Evolutionary conservation across 257 asterid genomes (phyloP), one percentile per base, ranked within the genome.

Genomic region (Solanum chmielewskii): DNA sequence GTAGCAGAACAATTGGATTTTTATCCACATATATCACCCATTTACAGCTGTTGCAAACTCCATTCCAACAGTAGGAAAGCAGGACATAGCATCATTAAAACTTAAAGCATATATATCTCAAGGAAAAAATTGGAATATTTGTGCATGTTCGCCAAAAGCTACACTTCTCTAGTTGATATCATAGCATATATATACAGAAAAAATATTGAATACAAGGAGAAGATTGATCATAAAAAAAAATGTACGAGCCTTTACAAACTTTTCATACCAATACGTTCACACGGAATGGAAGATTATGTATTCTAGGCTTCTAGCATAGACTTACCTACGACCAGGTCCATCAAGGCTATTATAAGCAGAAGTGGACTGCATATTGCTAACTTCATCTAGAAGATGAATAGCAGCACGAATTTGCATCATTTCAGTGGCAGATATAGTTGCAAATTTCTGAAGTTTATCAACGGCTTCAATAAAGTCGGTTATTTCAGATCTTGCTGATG

Each of bases 341-440:
- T 97, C 99, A 89, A 97, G 98, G 90, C 99, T 93, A 90, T 92
- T 95, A 93, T 93, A 95, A 86, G 95, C 96, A 91, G 99, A 97
- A 86, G 89, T 87, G 70, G 92, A 88, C 49, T 91, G 89, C 25
- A 93, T 92, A 88, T 90, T 87, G 85, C 93, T 91, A 84, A 95
- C 93, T 90, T 97, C 99, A 90, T 91, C 93, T 56, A 97, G 91
- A 89, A 97, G 93, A 90, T 92, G 92, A 86, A 94, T 87, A 78
- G 96, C 91, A 60, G 99, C 94, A 88, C 89, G 92, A 86, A 94
- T 90, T 91, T 97, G 98, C 95, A 93, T 89, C 95, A 93, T 94
- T 86, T 94, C 99, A 87, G 86, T 92, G 82, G 85, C 75, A 87
- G 92, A 91, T 83, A 95, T 90, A 88, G 70, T 85, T 62, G 87